Conservation (phyloP, 1,284 basidiomycete species). For the Phellinidium pouzarii region DNA sequence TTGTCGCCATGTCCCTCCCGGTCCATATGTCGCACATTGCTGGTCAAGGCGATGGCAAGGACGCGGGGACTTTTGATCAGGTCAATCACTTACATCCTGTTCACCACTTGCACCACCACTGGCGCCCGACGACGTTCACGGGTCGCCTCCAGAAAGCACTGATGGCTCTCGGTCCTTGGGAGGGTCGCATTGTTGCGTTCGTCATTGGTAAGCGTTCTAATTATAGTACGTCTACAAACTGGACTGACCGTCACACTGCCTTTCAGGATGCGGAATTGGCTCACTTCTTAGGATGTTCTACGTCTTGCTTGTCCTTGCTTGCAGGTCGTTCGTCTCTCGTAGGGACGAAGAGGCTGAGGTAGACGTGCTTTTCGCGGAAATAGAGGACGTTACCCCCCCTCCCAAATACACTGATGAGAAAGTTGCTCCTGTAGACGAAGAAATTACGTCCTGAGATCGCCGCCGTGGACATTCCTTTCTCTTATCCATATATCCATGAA, state of each 20-base stretch:
- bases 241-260: conserved; percentile 1
- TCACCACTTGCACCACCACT: conserved; percentile 28
- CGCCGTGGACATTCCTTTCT: background rate
- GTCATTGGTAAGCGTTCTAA: conserved; percentile 53
- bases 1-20: conserved; percentile 33
- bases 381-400: conserved; percentile 21
- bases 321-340: conserved; percentile 38
- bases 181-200: conserved; percentile 70
- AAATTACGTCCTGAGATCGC: background rate
- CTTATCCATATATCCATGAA: background rate
- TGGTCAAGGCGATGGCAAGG: background rate
- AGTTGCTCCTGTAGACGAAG: conserved; percentile 21
- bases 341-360: conserved; percentile 31
- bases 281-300: conserved; percentile 72
- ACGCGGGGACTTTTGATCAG: conserved; percentile 19
- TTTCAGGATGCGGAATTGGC: conserved; percentile 66
- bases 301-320: conserved; percentile 55
- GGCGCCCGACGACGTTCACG: conserved; percentile 37
- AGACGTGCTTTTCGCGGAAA: conserved; percentile 32
- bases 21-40: conserved; percentile 25
- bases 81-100: conserved; percentile 19
- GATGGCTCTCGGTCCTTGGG: conserved; percentile 69
- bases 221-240: conserved; percentile 5
- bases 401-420: conserved; percentile 38
- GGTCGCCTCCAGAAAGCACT: conserved; percentile 56